Evolutionary conservation across 179 eudicot species (phyloP).

Genomic region (Nepenthes alata): DNA sequence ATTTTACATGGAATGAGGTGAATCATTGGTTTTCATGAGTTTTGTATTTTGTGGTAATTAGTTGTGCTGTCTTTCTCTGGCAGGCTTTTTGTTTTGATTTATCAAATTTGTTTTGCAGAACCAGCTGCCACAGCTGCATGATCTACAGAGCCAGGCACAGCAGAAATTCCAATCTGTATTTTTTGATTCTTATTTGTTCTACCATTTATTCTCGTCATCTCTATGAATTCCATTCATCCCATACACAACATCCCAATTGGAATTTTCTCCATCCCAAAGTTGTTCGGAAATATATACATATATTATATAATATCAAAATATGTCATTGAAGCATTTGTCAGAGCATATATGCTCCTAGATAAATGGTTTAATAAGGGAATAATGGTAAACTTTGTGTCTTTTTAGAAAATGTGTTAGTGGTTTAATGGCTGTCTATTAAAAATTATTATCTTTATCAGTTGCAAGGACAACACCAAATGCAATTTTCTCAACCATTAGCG

Average conservation of each 20-base stretch:
- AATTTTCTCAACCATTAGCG: constrained; percentile 70
- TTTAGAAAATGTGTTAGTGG: neutral
- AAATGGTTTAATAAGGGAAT: neutral
- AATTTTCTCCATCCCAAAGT: too few relatives aligned
- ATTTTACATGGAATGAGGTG: too few relatives aligned
- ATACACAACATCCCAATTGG: too few relatives aligned
- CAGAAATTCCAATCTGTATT: constrained; percentile 58
- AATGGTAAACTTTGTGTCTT: too few relatives aligned
- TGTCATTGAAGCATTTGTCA: too few relatives aligned
- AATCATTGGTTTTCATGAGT: too few relatives aligned
- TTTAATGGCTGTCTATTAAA: constrained; percentile 7
- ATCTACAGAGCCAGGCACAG: constrained; percentile 50
- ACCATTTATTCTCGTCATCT: neutral
- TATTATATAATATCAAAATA: too few relatives aligned
- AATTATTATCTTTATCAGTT: constrained; percentile 27
- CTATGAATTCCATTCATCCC: neutral
- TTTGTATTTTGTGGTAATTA: too few relatives aligned
- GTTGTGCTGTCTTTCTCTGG: neutral
- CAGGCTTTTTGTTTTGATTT: constrained; percentile 2
- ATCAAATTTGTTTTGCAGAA: constrained; percentile 24
- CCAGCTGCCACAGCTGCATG: constrained; percentile 57
- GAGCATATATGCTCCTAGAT: neutral
- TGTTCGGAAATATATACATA: too few relatives aligned
- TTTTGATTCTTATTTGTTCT: neutral
- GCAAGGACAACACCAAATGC: constrained; percentile 79